Percentiles rank a stretch among this genome's conserved stretches.
phyloP scores from a whole-genome alignment of 805 yeast genomes.

The Ogataea pignaliae region DNA sequence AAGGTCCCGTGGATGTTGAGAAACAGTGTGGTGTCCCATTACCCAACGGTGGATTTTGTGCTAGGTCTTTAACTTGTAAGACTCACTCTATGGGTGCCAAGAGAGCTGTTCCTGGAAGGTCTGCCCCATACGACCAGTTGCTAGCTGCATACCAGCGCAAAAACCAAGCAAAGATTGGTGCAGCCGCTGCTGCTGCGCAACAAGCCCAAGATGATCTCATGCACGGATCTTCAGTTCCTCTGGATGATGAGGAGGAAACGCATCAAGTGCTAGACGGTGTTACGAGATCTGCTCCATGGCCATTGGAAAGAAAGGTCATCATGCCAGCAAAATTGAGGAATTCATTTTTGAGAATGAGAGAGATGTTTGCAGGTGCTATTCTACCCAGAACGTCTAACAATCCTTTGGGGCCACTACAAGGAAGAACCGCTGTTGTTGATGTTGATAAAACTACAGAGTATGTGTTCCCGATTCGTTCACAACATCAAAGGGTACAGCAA shows the following conservation, averaged over 20 bases:
- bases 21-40: slow-evolving; percentile 94
- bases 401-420: slow-evolving; percentile 70
- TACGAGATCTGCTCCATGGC: slow-evolving; percentile 71
- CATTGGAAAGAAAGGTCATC: slow-evolving; percentile 71
- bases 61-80: slow-evolving; percentile 92
- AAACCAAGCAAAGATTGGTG: slow-evolving; percentile 86
- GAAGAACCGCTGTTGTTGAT: slow-evolving; percentile 73
- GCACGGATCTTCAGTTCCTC: slow-evolving; percentile 41
- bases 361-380: slow-evolving; percentile 86
- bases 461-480: slow-evolving; percentile 49
- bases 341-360: slow-evolving; percentile 81
- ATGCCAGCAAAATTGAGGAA: slow-evolving; percentile 69
- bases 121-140: slow-evolving; percentile 86
- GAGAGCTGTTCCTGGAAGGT: slow-evolving; percentile 89
- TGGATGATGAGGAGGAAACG: slow-evolving; percentile 90
- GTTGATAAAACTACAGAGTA: slow-evolving; percentile 70
- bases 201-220: slow-evolving; percentile 66
- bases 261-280: slow-evolving; percentile 89
- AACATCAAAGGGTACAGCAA: slow-evolving; percentile 27
- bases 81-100: slow-evolving; percentile 99
- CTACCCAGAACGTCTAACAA: slow-evolving; percentile 56
- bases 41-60: slow-evolving; percentile 94
- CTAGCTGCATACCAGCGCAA: slow-evolving; percentile 87
- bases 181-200: slow-evolving; percentile 74
- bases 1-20: slow-evolving; percentile 87